These are phyloP conservation scores for Rhodotorula sp. DNA, from an alignment of 1,284 basidiomycete species.

Conservation along the genomic window DNA sequence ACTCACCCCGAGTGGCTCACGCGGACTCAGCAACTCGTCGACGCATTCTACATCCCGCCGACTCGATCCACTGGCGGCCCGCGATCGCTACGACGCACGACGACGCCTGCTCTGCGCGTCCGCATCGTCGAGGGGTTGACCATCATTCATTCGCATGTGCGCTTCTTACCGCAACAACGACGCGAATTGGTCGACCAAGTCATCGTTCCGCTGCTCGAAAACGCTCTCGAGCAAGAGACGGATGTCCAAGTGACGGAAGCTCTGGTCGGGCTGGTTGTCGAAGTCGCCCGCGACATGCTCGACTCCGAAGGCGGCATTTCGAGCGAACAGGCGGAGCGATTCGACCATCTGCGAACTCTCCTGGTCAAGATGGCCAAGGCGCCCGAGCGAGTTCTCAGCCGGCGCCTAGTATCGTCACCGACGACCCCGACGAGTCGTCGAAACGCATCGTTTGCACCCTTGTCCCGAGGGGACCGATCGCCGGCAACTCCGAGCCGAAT, in stretches of 20 bases:
- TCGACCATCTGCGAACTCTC: constrained; percentile 48
- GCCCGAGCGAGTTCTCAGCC: constrained; percentile 23
- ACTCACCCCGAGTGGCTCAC: constrained; percentile 53
- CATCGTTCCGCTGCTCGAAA: constrained; percentile 52
- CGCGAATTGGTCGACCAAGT: constrained; percentile 50
- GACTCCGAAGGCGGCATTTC: constrained; percentile 39
- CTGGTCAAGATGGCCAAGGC: constrained; percentile 48
- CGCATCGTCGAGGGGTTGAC: constrained; percentile 50
- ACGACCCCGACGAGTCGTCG: constrained; percentile 7
- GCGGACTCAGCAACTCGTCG: constrained; percentile 52
- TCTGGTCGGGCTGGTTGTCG: constrained; percentile 50
- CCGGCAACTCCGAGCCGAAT: neutral
- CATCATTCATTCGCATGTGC: constrained; percentile 51
- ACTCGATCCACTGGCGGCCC: neutral
- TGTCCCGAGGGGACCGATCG: constrained; percentile 30
- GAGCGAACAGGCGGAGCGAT: constrained; percentile 34
- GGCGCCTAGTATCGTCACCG: constrained; percentile 22
- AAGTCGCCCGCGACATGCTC: constrained; percentile 51
- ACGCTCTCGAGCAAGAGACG: constrained; percentile 48
- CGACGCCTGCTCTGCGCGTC: constrained; percentile 38
- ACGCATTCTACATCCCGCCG: constrained; percentile 48
- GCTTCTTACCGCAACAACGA: constrained; percentile 50
- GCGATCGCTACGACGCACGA: constrained; percentile 26
- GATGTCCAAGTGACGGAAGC: constrained; percentile 48
- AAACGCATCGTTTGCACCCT: constrained; percentile 19